phyloP scores from a whole-genome alignment of 163 green algal species.

The Coccomyxa subellipsoidea region DNA sequence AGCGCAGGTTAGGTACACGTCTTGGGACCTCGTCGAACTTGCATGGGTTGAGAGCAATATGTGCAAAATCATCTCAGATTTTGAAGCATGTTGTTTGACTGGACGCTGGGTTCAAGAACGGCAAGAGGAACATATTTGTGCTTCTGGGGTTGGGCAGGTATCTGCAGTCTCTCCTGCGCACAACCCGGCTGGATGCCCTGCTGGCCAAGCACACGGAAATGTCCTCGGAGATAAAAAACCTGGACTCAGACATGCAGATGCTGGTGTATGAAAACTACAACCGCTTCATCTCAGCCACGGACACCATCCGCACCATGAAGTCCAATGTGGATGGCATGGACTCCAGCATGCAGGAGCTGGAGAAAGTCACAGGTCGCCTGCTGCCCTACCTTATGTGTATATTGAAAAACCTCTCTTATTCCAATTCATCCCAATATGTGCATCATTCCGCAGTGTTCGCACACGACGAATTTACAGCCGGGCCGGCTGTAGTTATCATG shows the following conservation, averaged over 20 bases:
- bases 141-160: constrained; percentile 26
- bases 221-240: constrained; percentile 64
- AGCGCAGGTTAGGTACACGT: neutral
- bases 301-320: constrained; percentile 92
- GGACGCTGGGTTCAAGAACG: too few relatives aligned
- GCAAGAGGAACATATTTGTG: neutral
- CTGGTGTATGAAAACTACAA: constrained; percentile 99
- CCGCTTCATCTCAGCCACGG: constrained; percentile 96
- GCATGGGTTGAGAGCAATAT: too few relatives aligned
- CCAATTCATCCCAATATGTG: too few relatives aligned
- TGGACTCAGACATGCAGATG: constrained; percentile 91
- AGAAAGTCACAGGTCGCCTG: constrained; percentile 68
- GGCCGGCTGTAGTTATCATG: too few relatives aligned
- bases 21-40: too few relatives aligned
- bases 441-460: too few relatives aligned
- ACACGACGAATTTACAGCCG: too few relatives aligned
- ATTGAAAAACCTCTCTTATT: too few relatives aligned
- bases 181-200: constrained; percentile 52
- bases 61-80: too few relatives aligned
- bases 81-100: too few relatives aligned
- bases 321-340: constrained; percentile 80
- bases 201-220: constrained; percentile 66
- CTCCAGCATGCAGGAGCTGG: constrained; percentile 68
- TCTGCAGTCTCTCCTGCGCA: constrained; percentile 48
- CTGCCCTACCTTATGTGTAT: too few relatives aligned